Evolutionary conservation across 2,329 filamentous ascomycete genomes (phyloP).

Genomic region (Pyrenophora seminiperda): DNA sequence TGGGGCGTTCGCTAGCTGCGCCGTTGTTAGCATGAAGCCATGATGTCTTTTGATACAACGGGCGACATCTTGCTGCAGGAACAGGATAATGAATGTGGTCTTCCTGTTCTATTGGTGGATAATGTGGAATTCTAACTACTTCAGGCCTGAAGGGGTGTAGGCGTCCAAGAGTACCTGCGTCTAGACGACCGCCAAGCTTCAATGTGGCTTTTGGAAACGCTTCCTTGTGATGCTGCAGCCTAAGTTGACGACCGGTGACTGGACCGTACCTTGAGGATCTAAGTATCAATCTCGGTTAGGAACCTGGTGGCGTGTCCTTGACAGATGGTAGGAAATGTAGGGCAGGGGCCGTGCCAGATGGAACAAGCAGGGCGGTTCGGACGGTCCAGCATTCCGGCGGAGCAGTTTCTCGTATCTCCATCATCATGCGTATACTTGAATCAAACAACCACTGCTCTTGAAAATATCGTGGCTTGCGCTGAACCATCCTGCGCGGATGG

Average conservation of each 20-base stretch:
- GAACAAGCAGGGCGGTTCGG: conserved; percentile 16
- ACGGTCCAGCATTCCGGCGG: conserved; percentile 25
- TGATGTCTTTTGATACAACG: conserved; percentile 26
- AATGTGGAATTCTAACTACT: conserved; percentile 22
- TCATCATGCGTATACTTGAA: background rate
- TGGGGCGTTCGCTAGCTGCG: conserved; percentile 22
- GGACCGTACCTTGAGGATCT: conserved; percentile 20
- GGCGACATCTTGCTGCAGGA: conserved; percentile 30
- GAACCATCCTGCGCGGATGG: background rate
- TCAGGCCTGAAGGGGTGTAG: conserved; percentile 14
- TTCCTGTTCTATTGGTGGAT: conserved; percentile 21
- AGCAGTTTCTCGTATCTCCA: background rate
- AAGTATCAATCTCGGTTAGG: conserved; percentile 36
- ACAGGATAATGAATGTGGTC: conserved; percentile 17
- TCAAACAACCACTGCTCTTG: background rate
- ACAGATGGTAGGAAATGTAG: conserved; percentile 2
- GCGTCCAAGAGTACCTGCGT: conserved; percentile 22
- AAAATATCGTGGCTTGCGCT: background rate
- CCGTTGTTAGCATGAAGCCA: conserved; percentile 33
- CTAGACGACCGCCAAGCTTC: conserved; percentile 25
- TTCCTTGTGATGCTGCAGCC: conserved; percentile 23
- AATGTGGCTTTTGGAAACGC: conserved; percentile 22
- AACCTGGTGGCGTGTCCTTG: conserved; percentile 1
- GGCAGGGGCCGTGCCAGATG: background rate
- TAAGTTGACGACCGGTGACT: conserved; percentile 31